These are phyloP conservation scores for Streptanthus diversifolius DNA, from an alignment of 345 rosid species.

Conservation along the genomic window DNA sequence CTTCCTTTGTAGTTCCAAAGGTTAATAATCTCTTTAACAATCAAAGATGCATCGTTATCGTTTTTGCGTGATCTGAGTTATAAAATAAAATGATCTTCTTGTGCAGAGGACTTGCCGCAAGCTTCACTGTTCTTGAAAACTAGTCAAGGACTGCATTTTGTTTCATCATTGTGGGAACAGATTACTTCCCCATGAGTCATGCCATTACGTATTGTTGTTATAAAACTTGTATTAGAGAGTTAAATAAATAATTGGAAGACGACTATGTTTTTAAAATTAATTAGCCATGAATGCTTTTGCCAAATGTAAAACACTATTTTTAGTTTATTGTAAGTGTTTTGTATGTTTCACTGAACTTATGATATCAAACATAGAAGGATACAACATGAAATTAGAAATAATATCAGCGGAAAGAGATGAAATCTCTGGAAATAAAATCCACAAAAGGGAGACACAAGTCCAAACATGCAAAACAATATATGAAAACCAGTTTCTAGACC, in stretches of 20 bases:
- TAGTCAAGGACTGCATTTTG: slow-evolving; percentile 10
- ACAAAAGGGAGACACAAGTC: too few relatives aligned
- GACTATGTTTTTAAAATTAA: not conserved
- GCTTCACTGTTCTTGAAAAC: slow-evolving; percentile 29
- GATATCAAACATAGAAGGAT: too few relatives aligned
- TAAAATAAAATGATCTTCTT: slow-evolving; percentile 5
- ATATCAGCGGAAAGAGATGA: too few relatives aligned
- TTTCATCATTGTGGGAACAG: not conserved
- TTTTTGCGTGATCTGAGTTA: slow-evolving; percentile 4
- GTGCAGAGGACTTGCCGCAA: slow-evolving; percentile 19
- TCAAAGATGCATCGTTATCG: slow-evolving; percentile 9
- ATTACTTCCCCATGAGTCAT: not conserved
- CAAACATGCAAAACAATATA: too few relatives aligned
- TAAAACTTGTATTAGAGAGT: not conserved
- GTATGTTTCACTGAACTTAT: not conserved
- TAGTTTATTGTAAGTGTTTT: not conserved
- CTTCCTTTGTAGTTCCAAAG: slow-evolving; percentile 45
- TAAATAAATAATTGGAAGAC: slow-evolving; percentile 7
- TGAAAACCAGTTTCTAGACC: too few relatives aligned
- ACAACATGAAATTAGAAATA: too few relatives aligned
- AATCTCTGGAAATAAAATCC: too few relatives aligned
- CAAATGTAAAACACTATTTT: not conserved
- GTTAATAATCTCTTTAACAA: slow-evolving; percentile 1
- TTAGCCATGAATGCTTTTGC: not conserved
- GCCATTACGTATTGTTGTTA: not conserved